Conservation (phyloP, 2,329 filamentous ascomycete genomes). For the Furcasterigmium sp. region DNA sequence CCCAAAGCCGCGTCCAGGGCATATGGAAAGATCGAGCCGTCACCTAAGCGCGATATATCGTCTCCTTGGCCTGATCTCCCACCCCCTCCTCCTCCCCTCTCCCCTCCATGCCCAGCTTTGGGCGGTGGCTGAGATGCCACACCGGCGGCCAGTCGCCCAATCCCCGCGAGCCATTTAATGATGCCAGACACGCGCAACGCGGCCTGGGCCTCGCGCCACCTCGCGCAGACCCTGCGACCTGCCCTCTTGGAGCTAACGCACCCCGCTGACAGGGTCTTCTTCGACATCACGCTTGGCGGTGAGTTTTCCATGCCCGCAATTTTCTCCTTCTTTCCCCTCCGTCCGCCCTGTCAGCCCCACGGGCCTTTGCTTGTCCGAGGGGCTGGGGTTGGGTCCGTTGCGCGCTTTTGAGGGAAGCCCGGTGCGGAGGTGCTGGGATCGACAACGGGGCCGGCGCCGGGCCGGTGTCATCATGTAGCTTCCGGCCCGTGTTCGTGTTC, state of each 20-base stretch:
- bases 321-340: no score
- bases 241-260: constrained; percentile 5
- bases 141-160: not conserved
- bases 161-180: not conserved
- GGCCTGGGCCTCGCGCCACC: not conserved
- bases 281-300: constrained; percentile 77
- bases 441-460: no score
- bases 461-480: no score
- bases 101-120: constrained; percentile 1
- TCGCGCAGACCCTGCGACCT: not conserved
- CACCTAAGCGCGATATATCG: no score
- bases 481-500: no score
- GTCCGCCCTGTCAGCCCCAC: no score
- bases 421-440: not conserved
- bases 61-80: not conserved
- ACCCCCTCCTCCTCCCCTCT: not conserved
- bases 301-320: no score
- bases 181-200: not conserved
- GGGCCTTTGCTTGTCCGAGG: no score
- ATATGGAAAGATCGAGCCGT: no score
- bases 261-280: constrained; percentile 52
- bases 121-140: not conserved
- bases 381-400: no score
- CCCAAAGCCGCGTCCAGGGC: no score
- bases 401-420: no score